Evolutionary conservation across 2,329 filamentous ascomycete genomes (phyloP), one percentile per base, ranked within the genome.

Genomic region (Fusarium irregulare): DNA sequence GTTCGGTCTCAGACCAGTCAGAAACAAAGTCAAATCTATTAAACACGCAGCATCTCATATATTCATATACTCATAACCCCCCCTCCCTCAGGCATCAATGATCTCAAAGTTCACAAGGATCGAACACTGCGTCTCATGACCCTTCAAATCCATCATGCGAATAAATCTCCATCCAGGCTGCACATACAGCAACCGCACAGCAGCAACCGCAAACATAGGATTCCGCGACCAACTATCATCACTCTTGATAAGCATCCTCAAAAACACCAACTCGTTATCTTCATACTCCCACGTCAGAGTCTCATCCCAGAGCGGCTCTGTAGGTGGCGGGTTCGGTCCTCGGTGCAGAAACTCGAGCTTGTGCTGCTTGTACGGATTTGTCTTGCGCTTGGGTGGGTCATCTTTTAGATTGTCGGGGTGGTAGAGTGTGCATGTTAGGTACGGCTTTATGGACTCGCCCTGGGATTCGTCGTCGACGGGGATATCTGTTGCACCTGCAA

Each of bases 281-380:
- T 90, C 87, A 71, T 87, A 92, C 64, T 89, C 87, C 90, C 90
- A 92, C 73, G 90, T 88, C 11, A 92, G 79, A 16, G 80, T 81
- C 76, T 92, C 88, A 68, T 91, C 85, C 89, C 89, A 92, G 10
- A 92, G 53, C 0, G 90, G 89, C 64, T 91, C 88, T 0, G 83
- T 89, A 0, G 83, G 76, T 0, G 85, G 84, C 4, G 89, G 86
- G 65, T 88, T 89, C 57, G 88, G 86, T 20, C 84, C 86, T 30
- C 80, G 80, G 75, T 89, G 87, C 50, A 90, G 76, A 59, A 89
- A 84, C 1, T 84, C 85, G 1, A 81, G 73, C 65, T 83, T 86
- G 75, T 89, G 88, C 56, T 88, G 87, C 67, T 85, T 87, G 78
- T 91, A 92, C 0, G 82, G 80, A 0, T 77, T 71, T 2, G 89